Evolutionary conservation across 2,329 filamentous ascomycete genomes (phyloP), one percentile per base, ranked within the genome.

Genomic region (Monascus ruber): DNA sequence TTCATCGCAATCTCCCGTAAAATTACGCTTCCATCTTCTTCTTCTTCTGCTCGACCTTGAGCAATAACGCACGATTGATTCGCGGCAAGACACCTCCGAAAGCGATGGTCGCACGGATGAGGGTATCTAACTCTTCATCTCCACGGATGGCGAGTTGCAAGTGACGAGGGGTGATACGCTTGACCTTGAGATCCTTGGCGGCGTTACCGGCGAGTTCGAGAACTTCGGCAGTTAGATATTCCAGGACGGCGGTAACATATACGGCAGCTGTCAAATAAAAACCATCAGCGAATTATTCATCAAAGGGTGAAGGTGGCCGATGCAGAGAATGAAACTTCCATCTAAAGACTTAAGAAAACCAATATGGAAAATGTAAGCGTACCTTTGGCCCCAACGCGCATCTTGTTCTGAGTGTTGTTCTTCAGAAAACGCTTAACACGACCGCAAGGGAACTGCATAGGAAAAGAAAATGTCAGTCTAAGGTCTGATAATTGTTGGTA

Each of bases 391-490:
- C 91, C 91, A 52, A 98, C 93, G 69, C 91, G 89, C 85, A 95
- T 96, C 76, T 96, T 96, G 72, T 95, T 93, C 65, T 96, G 91
- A 36, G 91, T 96, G 72, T 95, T 95, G 68, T 86, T 87, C 79
- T 96, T 95, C 63, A 98, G 76, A 73, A 96, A 96, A 72, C 91
- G 88, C 83, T 98, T 98, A 69, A 98, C 91, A 82, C 91, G 91
- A 70, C 91, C 91, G 65, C 91, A 98, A 46, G 91, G 91, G 66
- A 98, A 98, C 91, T 98, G 62, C 43, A 40, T 36, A 33, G 41
- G 36, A 29, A 39, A 40, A n/a, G 50, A 36, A 36, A 33, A 29
- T 34, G 17, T 17, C 17, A 17, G 17, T 17, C 17, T 17, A 17
- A 17, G 17, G 17, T 3, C 17, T 17, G 17, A 17, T 17, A 17